Conservation (phyloP, 352 stramenopile species). For the Phytophthora brassicae region DNA sequence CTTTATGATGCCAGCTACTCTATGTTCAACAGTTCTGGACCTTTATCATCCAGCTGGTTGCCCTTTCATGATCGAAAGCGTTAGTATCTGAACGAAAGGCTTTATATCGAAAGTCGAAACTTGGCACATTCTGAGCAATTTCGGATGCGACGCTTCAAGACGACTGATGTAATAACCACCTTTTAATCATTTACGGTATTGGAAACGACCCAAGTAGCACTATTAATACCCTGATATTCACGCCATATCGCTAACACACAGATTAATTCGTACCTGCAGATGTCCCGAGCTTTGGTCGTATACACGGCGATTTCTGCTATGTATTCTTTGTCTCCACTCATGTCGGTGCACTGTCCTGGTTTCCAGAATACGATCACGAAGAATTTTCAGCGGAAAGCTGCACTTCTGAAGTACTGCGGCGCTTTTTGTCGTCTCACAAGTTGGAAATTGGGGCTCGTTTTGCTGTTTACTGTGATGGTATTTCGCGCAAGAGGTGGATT, state of each 20-base stretch:
- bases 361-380: background rate
- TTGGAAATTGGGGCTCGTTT: background rate
- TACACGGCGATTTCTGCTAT: background rate
- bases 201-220: background rate
- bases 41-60: no score
- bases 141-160: background rate
- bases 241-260: no score
- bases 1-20: no score
- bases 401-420: background rate
- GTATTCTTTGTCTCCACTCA: slow-evolving; percentile 2
- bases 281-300: background rate
- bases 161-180: background rate
- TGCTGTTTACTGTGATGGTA: background rate
- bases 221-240: no score
- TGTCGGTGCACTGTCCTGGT: background rate
- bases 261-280: no score
- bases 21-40: no score
- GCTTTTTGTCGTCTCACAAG: background rate
- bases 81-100: no score
- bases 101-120: background rate
- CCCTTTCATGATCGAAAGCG: no score
- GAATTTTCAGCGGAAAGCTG: background rate
- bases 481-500: background rate
- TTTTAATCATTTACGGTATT: no score
- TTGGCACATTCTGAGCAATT: background rate